Percentiles rank a stretch among this genome's conserved stretches.
phyloP scores from a whole-genome alignment of 129 eudicot species.

The Mikania micrantha region DNA sequence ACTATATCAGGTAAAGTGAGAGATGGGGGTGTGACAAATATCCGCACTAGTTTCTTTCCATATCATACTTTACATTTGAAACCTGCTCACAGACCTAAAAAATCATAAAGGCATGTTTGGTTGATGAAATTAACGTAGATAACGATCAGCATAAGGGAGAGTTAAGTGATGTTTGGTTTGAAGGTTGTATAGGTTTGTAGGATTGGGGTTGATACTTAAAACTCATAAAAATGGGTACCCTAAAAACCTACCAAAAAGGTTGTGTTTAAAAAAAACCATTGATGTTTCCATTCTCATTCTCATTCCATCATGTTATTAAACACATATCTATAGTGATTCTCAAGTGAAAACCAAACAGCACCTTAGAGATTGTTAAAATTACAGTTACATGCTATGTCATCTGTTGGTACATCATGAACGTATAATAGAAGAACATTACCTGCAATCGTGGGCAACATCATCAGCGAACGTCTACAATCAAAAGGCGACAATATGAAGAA shows the following conservation, averaged over 20 bases:
- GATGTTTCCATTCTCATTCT: background rate
- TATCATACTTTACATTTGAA: conserved; percentile 82
- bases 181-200: background rate
- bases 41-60: conserved; percentile 95
- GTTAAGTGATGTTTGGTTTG: background rate
- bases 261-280: background rate
- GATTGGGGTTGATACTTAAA: background rate
- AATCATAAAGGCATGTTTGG: conserved; percentile 5
- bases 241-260: background rate
- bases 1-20: no score
- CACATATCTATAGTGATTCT: background rate
- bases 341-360: background rate
- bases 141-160: background rate
- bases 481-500: no score
- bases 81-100: conserved; percentile 95
- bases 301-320: background rate
- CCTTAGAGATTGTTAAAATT: background rate
- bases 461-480: no score
- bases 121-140: background rate
- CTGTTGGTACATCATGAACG: conserved; percentile 99
- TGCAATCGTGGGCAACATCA: no score
- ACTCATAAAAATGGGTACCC: background rate
- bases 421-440: no score
- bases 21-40: no score
- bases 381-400: conserved; percentile 88